Percentiles rank a stretch among this genome's conserved stretches.
These are phyloP conservation scores for Clavariopsis aquatica DNA, from an alignment of 495 filamentous ascomycete genomes.

Conservation along the genomic window DNA sequence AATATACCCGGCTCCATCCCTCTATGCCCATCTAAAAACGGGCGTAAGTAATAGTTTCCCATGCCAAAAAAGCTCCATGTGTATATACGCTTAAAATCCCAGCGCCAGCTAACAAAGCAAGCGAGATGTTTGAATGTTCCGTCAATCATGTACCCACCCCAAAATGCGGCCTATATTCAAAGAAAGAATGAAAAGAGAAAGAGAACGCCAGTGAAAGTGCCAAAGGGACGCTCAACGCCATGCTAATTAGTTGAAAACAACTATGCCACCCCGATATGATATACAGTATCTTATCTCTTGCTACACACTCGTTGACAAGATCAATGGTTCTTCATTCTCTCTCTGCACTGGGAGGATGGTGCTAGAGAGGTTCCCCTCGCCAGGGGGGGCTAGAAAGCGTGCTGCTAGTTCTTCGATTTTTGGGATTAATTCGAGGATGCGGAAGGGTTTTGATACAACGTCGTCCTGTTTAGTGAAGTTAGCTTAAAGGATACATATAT, in stretches of 20 bases:
- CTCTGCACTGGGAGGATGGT: not conserved
- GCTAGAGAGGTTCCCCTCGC: not conserved
- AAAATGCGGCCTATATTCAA: no score
- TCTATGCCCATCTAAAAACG: no score
- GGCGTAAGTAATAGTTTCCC: no score
- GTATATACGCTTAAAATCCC: no score
- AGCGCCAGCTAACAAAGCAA: no score
- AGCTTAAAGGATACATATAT: not conserved
- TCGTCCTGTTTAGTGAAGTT: constrained; percentile 58
- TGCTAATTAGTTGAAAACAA: not conserved
- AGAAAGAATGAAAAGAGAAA: no score
- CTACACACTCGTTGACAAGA: not conserved
- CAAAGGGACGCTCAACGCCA: not conserved
- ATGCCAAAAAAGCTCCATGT: no score
- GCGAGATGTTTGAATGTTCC: no score
- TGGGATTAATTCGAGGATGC: constrained; percentile 66
- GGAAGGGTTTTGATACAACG: constrained; percentile 79
- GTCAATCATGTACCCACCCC: no score
- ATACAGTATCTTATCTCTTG: no score
- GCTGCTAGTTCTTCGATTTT: constrained; percentile 56
- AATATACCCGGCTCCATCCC: no score
- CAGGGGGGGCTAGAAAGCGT: not conserved
- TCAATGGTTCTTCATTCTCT: not conserved
- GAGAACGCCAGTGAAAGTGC: not conserved
- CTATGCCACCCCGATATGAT: no score